These are phyloP conservation scores for Wickerhamiella domercqiae DNA, from an alignment of 805 yeast genomes.

Conservation along the genomic window DNA sequence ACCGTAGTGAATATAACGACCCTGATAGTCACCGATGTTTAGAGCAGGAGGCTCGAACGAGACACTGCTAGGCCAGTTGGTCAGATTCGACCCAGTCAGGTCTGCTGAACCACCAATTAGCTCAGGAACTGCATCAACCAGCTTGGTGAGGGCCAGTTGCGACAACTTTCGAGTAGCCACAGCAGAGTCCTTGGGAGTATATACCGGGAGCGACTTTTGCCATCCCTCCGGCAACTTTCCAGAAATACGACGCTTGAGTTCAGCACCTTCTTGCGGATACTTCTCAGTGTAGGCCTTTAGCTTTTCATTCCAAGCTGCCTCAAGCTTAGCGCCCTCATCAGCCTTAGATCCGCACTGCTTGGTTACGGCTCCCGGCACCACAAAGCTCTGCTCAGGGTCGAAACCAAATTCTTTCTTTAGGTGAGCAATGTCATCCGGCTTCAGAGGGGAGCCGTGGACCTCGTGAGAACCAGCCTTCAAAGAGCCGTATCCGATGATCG, in stretches of 20 bases:
- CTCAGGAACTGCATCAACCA: conserved; percentile 63
- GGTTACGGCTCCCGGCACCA: conserved; percentile 70
- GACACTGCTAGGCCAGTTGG: conserved; percentile 67
- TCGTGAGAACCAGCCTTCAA: conserved; percentile 67
- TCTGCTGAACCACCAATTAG: conserved; percentile 97
- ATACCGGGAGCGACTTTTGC: conserved; percentile 63
- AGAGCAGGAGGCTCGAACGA: conserved; percentile 86
- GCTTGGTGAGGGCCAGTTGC: conserved; percentile 54
- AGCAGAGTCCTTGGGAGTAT: conserved; percentile 62
- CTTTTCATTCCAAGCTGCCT: conserved; percentile 59
- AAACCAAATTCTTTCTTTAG: conserved; percentile 74
- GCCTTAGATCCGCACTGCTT: conserved; percentile 44
- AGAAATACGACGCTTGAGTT: conserved; percentile 59
- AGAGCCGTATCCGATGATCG: conserved; percentile 93
- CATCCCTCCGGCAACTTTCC: conserved; percentile 73
- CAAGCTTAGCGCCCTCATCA: conserved; percentile 48
- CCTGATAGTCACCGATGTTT: conserved; percentile 70
- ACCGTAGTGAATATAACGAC: conserved; percentile 94
- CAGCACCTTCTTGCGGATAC: conserved; percentile 68
- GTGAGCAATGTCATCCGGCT: conserved; percentile 81
- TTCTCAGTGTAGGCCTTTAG: conserved; percentile 46
- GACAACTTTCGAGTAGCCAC: conserved; percentile 91
- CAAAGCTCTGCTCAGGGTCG: conserved; percentile 68
- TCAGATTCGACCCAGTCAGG: conserved; percentile 90
- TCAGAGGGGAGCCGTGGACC: conserved; percentile 94